Evolutionary conservation across 2,329 filamentous ascomycete species (phyloP).

Genomic region (Dothideomycetidae sp.): DNA sequence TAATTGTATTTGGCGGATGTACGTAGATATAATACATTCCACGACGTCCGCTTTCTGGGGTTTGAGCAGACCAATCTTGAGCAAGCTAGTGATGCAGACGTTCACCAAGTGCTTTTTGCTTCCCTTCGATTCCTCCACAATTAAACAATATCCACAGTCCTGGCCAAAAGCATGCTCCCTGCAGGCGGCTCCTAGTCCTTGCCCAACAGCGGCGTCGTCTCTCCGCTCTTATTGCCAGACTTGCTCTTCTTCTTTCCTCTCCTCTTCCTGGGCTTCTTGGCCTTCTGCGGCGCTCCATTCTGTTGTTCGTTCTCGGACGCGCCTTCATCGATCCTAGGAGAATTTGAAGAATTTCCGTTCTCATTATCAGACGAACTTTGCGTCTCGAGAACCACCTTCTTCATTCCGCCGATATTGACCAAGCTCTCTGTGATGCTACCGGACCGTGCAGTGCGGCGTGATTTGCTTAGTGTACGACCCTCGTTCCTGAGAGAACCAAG

Average conservation of each 20-base stretch:
- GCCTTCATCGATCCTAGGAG: slow-evolving; percentile 3
- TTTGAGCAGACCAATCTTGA: too few species aligned
- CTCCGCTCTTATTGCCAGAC: slow-evolving; percentile 11
- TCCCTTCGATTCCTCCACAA: slow-evolving; percentile 1
- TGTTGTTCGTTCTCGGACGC: slow-evolving; percentile 9
- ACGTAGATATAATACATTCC: too few species aligned
- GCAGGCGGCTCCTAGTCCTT: slow-evolving; percentile 14
- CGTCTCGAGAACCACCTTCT: slow-evolving; percentile 61
- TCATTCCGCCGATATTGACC: slow-evolving; percentile 58
- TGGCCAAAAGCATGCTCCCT: too few species aligned
- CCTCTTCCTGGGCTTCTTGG: slow-evolving; percentile 16
- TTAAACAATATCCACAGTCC: too few species aligned
- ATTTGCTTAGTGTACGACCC: slow-evolving; percentile 16
- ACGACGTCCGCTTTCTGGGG: too few species aligned
- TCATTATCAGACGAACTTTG: slow-evolving; percentile 42
- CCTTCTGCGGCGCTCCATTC: slow-evolving; percentile 10
- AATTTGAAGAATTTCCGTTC: slow-evolving; percentile 12
- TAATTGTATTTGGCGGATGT: too few species aligned
- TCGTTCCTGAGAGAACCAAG: slow-evolving; percentile 16
- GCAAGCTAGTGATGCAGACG: too few species aligned
- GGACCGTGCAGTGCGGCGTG: slow-evolving; percentile 39
- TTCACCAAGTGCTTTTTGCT: too few species aligned
- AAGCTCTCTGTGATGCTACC: slow-evolving; percentile 69
- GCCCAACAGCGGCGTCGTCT: slow-evolving; percentile 12
- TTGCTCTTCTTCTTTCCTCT: slow-evolving; percentile 14